Evolutionary conservation across 2,329 filamentous ascomycete species (phyloP), one percentile per base, ranked within the genome.

Genomic region (Dothiorella sarmentorum): DNA sequence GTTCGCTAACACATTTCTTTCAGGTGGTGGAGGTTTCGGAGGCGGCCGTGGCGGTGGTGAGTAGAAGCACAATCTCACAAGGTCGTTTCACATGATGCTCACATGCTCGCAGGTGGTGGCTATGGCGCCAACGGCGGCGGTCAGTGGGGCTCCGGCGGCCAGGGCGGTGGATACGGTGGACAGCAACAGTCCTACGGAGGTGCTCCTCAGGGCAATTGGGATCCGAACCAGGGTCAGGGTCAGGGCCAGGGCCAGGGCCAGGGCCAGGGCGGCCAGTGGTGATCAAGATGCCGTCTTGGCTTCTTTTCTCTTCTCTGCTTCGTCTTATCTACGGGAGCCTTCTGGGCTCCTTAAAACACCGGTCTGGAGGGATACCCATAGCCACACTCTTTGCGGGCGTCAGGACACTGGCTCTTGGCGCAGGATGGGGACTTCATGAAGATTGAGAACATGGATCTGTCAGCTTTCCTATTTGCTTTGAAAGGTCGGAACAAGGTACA

Each of bases 121-220:
- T 68, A 67, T 52, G 66, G 61, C 40, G 63, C 63, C 33, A 64
- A 62, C 47, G 68, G 68, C 55, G 66, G 61, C 37, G 63, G 64
- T 31, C 64, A 63, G 45, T 68, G 67, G 66, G 69, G 69, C 43
- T 60, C 61, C 40, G 61, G n/a, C n/a, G n/a, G 62, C 33, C 65
- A 65, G 60, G 70, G n/a, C n/a, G n/a, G 68, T 58, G 71, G 73
- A 61, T 69, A 68, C 27, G 55, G 58, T 13, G 61, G 65, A 47
- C 69, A 71, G 61, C 60, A 64, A 58, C 64, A 64, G 35, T 66
- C 64, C 35, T 66, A 70, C 29, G 70, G 69, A 42, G 68, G 69
- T 49, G 68, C 70, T 43, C 65, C 68, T 40, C 60, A 56, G 22
- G 42, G 42, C 7, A 35, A 61, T 37, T 61, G 62, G 53, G 62